Percentiles rank a stretch among this genome's conserved stretches.
These are phyloP conservation scores for Aureoboletus auriporus DNA, from an alignment of 768 basidiomycete species.

Conservation along the genomic window DNA sequence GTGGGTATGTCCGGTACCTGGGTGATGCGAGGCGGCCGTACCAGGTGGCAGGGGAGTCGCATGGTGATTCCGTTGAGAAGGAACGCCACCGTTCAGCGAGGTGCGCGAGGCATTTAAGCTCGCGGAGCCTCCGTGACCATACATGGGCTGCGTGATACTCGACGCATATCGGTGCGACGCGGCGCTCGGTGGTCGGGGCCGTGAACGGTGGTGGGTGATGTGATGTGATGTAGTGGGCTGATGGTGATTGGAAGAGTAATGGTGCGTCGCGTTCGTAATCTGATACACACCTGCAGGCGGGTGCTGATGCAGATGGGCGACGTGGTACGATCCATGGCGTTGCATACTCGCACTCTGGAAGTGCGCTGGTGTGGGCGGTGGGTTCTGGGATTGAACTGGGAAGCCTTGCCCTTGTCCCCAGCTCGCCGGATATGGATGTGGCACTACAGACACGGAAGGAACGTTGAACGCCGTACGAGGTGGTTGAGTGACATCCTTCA, in stretches of 20 bases:
- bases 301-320: slow-evolving; percentile 3
- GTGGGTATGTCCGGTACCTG: not conserved
- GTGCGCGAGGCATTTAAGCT: slow-evolving; percentile 15
- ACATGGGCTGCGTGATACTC: slow-evolving; percentile 19
- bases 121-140: slow-evolving; percentile 25
- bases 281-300: slow-evolving; percentile 6
- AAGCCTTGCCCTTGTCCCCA: slow-evolving; percentile 8
- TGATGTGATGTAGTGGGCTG: slow-evolving; percentile 17
- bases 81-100: slow-evolving; percentile 17
- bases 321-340: slow-evolving; percentile 17
- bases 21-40: slow-evolving; percentile 3
- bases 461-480: slow-evolving; percentile 13
- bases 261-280: slow-evolving; percentile 11
- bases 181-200: slow-evolving; percentile 26
- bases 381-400: slow-evolving; percentile 1
- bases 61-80: slow-evolving; percentile 11
- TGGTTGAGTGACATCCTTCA: slow-evolving; percentile 18
- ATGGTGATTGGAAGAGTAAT: slow-evolving; percentile 7
- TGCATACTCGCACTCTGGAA: slow-evolving; percentile 12
- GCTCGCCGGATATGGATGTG: slow-evolving; percentile 11
- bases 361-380: not conserved
- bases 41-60: slow-evolving; percentile 10
- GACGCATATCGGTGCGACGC: slow-evolving; percentile 30
- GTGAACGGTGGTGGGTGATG: slow-evolving; percentile 19
- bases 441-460: slow-evolving; percentile 6